These are phyloP conservation scores for Aspergillus tubingensis DNA, from an alignment of 2,329 filamentous ascomycete genomes.

Conservation along the genomic window DNA sequence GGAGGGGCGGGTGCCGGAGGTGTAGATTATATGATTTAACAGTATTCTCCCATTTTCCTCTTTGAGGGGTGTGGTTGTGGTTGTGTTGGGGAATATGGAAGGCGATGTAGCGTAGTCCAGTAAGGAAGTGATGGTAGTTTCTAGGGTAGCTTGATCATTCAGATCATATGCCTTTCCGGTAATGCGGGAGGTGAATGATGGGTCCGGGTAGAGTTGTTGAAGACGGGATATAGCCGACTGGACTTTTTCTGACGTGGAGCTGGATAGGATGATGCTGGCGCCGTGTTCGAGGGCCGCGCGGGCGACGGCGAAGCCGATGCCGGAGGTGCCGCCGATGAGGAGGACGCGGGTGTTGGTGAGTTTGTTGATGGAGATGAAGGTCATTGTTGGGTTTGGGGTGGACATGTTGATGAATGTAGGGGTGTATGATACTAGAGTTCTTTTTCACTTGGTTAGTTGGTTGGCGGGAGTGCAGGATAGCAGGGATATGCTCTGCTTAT, in stretches of 20 bases:
- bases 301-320: conserved; percentile 56
- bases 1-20: conserved; percentile 47
- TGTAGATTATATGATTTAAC: conserved; percentile 56
- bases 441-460: neutral
- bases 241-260: conserved; percentile 45
- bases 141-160: conserved; percentile 43
- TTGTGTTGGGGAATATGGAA: neutral
- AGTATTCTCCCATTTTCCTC: conserved; percentile 11
- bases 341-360: conserved; percentile 50
- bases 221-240: conserved; percentile 44
- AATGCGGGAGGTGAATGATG: conserved; percentile 34
- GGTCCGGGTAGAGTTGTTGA: conserved; percentile 44
- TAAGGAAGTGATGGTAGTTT: conserved; percentile 46
- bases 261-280: conserved; percentile 51
- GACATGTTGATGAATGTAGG: too few species aligned
- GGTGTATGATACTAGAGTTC: too few species aligned
- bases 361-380: conserved; percentile 40
- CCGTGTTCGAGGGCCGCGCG: conserved; percentile 54
- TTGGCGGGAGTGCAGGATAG: neutral
- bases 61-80: neutral
- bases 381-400: neutral
- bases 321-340: conserved; percentile 55
- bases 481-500: too few species aligned
- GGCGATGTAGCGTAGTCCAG: conserved; percentile 40
- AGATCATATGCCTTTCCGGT: conserved; percentile 49